Base-by-base conservation (phyloP, 805 yeast genomes). In the Jamesozyma spencerorum region DNA sequence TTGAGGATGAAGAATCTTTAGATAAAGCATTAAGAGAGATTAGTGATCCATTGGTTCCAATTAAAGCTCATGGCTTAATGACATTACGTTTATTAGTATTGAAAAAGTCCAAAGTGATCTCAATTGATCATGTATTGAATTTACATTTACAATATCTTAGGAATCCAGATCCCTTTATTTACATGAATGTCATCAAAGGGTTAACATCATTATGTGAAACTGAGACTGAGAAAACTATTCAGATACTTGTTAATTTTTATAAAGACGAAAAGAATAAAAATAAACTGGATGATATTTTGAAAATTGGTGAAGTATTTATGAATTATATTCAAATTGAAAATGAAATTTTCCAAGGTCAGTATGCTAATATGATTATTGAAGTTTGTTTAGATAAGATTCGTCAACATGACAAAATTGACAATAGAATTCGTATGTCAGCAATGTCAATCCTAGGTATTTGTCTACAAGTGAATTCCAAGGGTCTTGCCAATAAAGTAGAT, bases 121-220 rank as follows among this genome's bases (percentile, higher is more conserved):
- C 71, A 0, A 37, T 73, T 8, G 74, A 71, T 3, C 71, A 74
- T 39, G 90, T 74, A 0, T 59, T 85, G 22, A 68, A 74, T 14
- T 59, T 85, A 12, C 85, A 83, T 54, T 52, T 83, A 14, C 62
- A 69, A 2, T 85, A 81, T 48, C 60, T 92, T 33, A 71, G 72
- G 36, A 94, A 86, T 49, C 69, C 76, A 0, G 98, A 90, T 44
- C 95, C 98, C 0, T 90, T 79, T 57, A 75, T 92, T 13, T 92
- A 85, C 55, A 58, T 92, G 40, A 90, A 85, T 53, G 82, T 81
- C 1, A 84, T 92, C 46, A 85, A 83, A 52, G 88, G 92, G 0
- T 60, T 92, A 19, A 80, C 77, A 34, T 67, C 72, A 13, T 58
- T 87, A 31, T 57, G 82, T n/a, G 74, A 65, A 29, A 54, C 57